A percentile compares a stretch with the other conserved stretches of the same genome.
These are phyloP conservation scores for Mycena indigotica DNA, from an alignment of 768 basidiomycete species.

Conservation along the genomic window DNA sequence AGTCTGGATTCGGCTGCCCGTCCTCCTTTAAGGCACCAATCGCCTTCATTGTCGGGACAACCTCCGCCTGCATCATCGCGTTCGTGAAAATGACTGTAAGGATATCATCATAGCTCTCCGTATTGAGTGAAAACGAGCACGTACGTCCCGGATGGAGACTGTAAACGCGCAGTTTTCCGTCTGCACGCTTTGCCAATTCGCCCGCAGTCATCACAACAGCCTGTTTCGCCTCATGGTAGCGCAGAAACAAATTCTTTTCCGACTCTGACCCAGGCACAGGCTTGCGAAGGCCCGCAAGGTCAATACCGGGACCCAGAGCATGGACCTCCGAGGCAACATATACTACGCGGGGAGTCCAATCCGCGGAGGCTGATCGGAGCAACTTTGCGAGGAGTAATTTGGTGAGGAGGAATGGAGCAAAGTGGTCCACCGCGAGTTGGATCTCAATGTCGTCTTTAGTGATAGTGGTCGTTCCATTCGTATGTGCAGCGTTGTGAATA, in stretches of 20 bases:
- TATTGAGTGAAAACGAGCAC: not conserved
- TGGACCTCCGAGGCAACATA: constrained; percentile 4
- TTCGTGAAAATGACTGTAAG: not conserved
- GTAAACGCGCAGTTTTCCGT: constrained; percentile 3
- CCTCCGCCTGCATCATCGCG: not conserved
- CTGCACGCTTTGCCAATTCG: constrained; percentile 3
- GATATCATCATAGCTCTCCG: not conserved
- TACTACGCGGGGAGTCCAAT: constrained; percentile 2
- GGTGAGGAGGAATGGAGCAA: constrained; percentile 13
- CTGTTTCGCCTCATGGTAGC: constrained; percentile 6
- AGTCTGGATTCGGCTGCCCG: not conserved
- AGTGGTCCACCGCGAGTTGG: constrained; percentile 3
- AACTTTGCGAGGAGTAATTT: constrained; percentile 7
- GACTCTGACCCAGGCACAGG: not conserved
- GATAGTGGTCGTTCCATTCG: not conserved
- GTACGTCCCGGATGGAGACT: constrained; percentile 9
- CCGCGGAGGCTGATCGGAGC: not conserved
- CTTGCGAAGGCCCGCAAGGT: not conserved
- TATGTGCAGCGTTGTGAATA: constrained; percentile 11
- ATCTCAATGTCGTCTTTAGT: constrained; percentile 5
- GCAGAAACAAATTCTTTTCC: not conserved
- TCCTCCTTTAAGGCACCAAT: constrained; percentile 1
- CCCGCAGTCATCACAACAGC: constrained; percentile 13
- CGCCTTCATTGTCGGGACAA: not conserved
- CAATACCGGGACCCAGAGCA: not conserved